phyloP scores from a whole-genome alignment of 2,329 filamentous ascomycete genomes.

The Fusarium keratoplasticum region DNA sequence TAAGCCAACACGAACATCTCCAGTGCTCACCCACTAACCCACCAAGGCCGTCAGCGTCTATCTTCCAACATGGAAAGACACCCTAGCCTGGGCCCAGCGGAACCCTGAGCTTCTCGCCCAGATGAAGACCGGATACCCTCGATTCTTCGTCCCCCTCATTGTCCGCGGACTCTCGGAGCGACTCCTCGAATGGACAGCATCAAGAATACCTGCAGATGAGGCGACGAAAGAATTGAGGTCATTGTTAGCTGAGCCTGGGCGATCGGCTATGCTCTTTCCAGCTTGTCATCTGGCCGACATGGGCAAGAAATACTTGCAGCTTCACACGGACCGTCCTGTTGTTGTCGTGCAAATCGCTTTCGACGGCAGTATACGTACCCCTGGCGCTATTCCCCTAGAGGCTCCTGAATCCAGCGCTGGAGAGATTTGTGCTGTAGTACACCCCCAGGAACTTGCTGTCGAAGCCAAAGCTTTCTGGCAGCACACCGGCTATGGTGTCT shows the following conservation, averaged over 20 bases:
- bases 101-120: slow-evolving; percentile 34
- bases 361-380: slow-evolving; percentile 5
- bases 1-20: slow-evolving; percentile 11
- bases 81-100: slow-evolving; percentile 37
- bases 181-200: slow-evolving; percentile 32
- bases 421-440: slow-evolving; percentile 32
- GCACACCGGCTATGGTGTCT: slow-evolving; percentile 45
- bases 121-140: slow-evolving; percentile 44
- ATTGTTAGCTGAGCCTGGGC: background rate
- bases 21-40: background rate
- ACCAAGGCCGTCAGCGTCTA: slow-evolving; percentile 46
- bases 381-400: background rate
- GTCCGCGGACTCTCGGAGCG: slow-evolving; percentile 34
- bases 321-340: background rate
- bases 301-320: slow-evolving; percentile 35
- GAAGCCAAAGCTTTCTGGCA: slow-evolving; percentile 48
- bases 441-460: slow-evolving; percentile 16
- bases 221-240: background rate
- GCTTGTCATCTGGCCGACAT: slow-evolving; percentile 17
- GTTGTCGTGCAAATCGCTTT: slow-evolving; percentile 22
- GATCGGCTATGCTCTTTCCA: slow-evolving; percentile 26
- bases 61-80: slow-evolving; percentile 46
- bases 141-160: slow-evolving; percentile 43
- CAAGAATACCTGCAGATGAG: background rate
- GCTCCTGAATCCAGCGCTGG: background rate